phyloP scores from a whole-genome alignment of 1,139 yeast species.

The Saccharomyces hybrid region DNA sequence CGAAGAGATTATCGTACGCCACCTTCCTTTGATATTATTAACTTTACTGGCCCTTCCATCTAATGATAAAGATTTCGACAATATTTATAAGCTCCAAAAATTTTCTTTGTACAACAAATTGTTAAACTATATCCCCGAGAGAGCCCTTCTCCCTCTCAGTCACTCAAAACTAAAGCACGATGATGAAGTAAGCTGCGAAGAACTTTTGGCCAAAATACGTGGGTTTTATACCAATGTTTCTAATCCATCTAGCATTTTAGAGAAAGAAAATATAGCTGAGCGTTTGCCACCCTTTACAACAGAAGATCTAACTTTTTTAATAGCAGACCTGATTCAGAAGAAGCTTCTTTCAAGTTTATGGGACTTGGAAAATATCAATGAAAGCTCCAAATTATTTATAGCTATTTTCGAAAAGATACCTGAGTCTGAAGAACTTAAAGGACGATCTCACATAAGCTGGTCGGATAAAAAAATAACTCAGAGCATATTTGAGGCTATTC shows the following conservation, averaged over 20 bases:
- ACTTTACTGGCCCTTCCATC: conserved; percentile 34
- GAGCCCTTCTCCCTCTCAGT: conserved; percentile 47
- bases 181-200: conserved; percentile 14
- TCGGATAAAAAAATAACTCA: conserved; percentile 33
- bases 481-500: conserved; percentile 27
- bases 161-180: conserved; percentile 30
- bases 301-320: conserved; percentile 39
- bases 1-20: conserved; percentile 75
- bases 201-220: conserved; percentile 28
- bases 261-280: conserved; percentile 13
- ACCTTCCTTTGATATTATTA: conserved; percentile 63
- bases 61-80: conserved; percentile 1
- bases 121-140: conserved; percentile 48
- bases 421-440: conserved; percentile 24
- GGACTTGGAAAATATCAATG: conserved; percentile 18
- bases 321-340: conserved; percentile 35
- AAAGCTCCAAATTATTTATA: conserved; percentile 38
- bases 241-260: conserved; percentile 10
- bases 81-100: conserved; percentile 1
- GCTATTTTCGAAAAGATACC: conserved; percentile 44
- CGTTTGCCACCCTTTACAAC: conserved; percentile 38
- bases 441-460: conserved; percentile 18
- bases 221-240: conserved; percentile 30
- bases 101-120: conserved; percentile 32
- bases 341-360: conserved; percentile 32